Evolutionary conservation across 352 stramenopile species (phyloP), one percentile per base, ranked within the genome.

Genomic region (Globisporangium canariense): DNA sequence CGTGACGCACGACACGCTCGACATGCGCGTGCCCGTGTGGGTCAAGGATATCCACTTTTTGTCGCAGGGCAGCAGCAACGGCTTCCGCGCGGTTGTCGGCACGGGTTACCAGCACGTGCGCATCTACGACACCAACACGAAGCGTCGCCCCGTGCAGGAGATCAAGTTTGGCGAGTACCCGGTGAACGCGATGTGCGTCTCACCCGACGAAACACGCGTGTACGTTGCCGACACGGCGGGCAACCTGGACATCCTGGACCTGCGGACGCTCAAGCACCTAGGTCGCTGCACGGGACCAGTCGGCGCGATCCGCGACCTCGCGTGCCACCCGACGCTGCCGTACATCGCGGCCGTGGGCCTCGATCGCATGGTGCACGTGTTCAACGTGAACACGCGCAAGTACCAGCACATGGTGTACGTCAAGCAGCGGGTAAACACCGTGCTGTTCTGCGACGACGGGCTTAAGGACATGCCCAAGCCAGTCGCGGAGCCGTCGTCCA

Each of bases 291-390:
- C 91, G 13, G 92, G 91, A 8, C 89, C 93, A 0, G 88, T 91
- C 18, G 95, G 95, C 10, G 96, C 90, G 3, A 92, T 98, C 43
- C 88, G 91, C 30, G 79, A 95, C 69, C 83, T 98, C 34, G 76
- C 79, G 16, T 88, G 86, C 62, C 94, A 98, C 70, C 87, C 90
- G 34, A 97, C 90, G 47, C 73, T 97, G 36, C 92, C 94, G 28
- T 86, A 94, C 60, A 67, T 98, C 36, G 89, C 90, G 8, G 88
- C 88, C 2, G 96, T 98, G 14, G 93, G 96, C 0, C 74, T 98
- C 22, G 96, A 98, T 80, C 88, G 96, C 40, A 98, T 98, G 75
- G 79, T 98, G 51, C 89, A 97, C 72, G 87, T 97, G 34, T 98
- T 97, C 65, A 85, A 98, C 71, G 70, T 94, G 18, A 88, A 94